Conservation (phyloP, 2,329 filamentous ascomycete genomes). For the Chrysoporthe austroafricana region DNA sequence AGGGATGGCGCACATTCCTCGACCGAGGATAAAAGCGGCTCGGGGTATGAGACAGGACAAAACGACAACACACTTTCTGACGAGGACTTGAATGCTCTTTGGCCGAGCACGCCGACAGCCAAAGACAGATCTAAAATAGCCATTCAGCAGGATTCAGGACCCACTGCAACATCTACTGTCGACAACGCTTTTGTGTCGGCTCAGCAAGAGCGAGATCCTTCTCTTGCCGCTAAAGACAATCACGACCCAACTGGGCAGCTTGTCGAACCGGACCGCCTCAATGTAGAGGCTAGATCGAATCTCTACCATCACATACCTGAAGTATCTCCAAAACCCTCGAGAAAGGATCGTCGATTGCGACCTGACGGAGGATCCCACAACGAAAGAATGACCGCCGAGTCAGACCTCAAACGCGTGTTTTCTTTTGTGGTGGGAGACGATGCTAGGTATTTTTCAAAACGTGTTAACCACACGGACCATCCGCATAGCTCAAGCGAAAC, state of each 20-base stretch:
- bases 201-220: no score
- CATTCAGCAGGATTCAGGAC: not conserved
- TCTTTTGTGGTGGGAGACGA: not conserved
- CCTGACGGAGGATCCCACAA: not conserved
- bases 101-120: not conserved
- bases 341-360: not conserved
- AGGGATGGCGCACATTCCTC: not conserved
- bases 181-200: not conserved
- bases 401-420: not conserved
- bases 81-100: not conserved
- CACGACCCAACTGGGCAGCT: not conserved
- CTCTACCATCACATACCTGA: not conserved
- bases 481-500: no score
- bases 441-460: not conserved
- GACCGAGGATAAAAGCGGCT: not conserved
- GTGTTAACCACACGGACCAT: not conserved
- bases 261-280: not conserved
- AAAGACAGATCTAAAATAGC: not conserved
- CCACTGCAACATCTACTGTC: not conserved
- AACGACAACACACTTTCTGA: not conserved
- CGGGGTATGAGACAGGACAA: not conserved
- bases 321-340: not conserved
- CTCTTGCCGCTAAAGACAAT: no score
- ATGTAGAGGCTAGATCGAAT: not conserved
- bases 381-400: not conserved